Evolutionary conservation across 345 rosid genomes (phyloP).

Genomic region (Anastatica hierochuntica): DNA sequence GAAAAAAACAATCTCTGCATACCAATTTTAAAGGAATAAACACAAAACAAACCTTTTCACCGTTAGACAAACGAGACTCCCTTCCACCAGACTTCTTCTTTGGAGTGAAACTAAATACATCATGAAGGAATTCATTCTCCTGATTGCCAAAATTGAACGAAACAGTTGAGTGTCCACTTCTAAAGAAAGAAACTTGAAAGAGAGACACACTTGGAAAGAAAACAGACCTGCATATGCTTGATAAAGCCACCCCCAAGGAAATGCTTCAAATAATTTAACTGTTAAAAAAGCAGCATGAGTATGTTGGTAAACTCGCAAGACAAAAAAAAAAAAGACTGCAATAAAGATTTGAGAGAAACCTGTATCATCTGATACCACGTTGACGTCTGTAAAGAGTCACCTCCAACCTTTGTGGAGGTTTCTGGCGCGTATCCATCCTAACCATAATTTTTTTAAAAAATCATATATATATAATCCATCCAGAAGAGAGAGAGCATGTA

Average conservation of each 20-base stretch:
- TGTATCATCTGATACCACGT: conserved; percentile 64
- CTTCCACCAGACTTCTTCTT: conserved; percentile 37
- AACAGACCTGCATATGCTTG: conserved; percentile 88
- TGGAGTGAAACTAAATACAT: conserved; percentile 65
- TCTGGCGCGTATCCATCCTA: conserved; percentile 63
- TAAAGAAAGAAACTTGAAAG: neutral
- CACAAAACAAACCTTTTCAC: conserved; percentile 47
- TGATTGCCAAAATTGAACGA: conserved; percentile 26
- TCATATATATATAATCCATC: neutral
- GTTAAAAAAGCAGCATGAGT: conserved; percentile 9
- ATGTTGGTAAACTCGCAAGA: neutral
- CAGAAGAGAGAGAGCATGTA: neutral
- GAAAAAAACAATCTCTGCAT: too few relatives aligned
- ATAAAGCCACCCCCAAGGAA: conserved; percentile 90
- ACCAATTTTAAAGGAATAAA: too few relatives aligned
- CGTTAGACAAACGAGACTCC: conserved; percentile 34
- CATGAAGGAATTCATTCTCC: conserved; percentile 89
- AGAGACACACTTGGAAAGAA: neutral
- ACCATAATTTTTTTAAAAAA: neutral
- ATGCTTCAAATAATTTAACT: conserved; percentile 77
- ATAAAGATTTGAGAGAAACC: conserved; percentile 13
- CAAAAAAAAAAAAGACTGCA: neutral
- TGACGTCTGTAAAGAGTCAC: conserved; percentile 50
- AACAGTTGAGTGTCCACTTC: neutral
- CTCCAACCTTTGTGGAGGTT: conserved; percentile 60